phyloP scores from a whole-genome alignment of 345 rosid species.

The Conringia planisiliqua region DNA sequence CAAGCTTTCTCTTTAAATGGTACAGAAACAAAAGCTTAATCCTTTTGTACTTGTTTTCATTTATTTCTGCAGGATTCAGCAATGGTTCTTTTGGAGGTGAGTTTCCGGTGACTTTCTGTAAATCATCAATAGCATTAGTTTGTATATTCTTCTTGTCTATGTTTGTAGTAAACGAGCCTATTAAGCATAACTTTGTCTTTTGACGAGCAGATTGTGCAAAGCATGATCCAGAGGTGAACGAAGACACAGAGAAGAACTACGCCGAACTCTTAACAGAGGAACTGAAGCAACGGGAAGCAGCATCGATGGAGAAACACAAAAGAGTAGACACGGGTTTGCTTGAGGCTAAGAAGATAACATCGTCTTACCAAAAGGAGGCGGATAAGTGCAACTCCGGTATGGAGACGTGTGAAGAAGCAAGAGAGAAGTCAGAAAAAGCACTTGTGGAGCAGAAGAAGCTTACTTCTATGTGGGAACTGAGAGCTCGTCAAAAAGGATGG shows the following conservation, averaged over 20 bases:
- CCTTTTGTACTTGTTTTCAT: not conserved
- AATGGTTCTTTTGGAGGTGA: slow-evolving; percentile 66
- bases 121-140: not conserved
- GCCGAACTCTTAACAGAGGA: slow-evolving; percentile 77
- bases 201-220: slow-evolving; percentile 60
- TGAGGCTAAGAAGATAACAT: slow-evolving; percentile 91
- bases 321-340: slow-evolving; percentile 71
- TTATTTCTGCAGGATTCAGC: slow-evolving; percentile 53
- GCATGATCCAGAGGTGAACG: slow-evolving; percentile 78
- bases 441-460: slow-evolving; percentile 70
- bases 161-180: not conserved
- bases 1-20: not conserved
- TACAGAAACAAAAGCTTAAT: not conserved
- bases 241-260: slow-evolving; percentile 80
- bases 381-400: slow-evolving; percentile 96
- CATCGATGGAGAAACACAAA: slow-evolving; percentile 68
- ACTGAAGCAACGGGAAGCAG: slow-evolving; percentile 76
- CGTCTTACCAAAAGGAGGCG: slow-evolving; percentile 95
- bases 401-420: slow-evolving; percentile 97
- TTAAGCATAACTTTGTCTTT: not conserved
- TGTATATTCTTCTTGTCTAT: not conserved
- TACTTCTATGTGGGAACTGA: slow-evolving; percentile 67
- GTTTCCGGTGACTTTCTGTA: slow-evolving; percentile 24
- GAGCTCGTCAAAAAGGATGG: slow-evolving; percentile 92
- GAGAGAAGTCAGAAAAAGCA: slow-evolving; percentile 80